These are phyloP conservation scores for Trichoderma breve DNA, from an alignment of 2,329 filamentous ascomycete species.

Conservation along the genomic window DNA sequence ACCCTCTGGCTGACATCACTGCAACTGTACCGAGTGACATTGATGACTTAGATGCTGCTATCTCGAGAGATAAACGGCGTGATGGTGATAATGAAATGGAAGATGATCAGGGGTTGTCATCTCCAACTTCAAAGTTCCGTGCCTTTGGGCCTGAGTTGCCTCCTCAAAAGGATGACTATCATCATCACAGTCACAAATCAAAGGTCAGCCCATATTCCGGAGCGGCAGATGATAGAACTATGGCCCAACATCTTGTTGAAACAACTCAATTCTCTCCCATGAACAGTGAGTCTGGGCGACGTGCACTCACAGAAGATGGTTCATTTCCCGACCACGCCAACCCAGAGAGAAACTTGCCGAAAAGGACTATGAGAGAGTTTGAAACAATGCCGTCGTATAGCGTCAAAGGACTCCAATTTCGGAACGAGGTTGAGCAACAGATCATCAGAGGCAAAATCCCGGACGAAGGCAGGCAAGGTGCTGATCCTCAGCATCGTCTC, in stretches of 20 bases:
- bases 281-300: neutral
- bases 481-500: neutral
- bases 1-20: neutral
- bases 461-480: neutral
- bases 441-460: too few species aligned
- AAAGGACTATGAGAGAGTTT: neutral
- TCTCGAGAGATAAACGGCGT: neutral
- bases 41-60: neutral
- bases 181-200: neutral
- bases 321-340: neutral
- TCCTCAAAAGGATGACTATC: neutral
- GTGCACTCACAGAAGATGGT: neutral
- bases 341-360: neutral
- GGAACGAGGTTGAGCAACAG: neutral
- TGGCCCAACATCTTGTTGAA: neutral
- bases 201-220: constrained; percentile 16
- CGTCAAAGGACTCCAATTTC: neutral
- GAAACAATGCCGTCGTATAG: neutral
- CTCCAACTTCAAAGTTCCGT: constrained; percentile 17
- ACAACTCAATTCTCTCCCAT: neutral
- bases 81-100: neutral
- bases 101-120: neutral
- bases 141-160: constrained; percentile 1
- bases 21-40: neutral
- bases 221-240: neutral